phyloP scores from a whole-genome alignment of 2,329 filamentous ascomycete genomes.

The Graphium sp. region DNA sequence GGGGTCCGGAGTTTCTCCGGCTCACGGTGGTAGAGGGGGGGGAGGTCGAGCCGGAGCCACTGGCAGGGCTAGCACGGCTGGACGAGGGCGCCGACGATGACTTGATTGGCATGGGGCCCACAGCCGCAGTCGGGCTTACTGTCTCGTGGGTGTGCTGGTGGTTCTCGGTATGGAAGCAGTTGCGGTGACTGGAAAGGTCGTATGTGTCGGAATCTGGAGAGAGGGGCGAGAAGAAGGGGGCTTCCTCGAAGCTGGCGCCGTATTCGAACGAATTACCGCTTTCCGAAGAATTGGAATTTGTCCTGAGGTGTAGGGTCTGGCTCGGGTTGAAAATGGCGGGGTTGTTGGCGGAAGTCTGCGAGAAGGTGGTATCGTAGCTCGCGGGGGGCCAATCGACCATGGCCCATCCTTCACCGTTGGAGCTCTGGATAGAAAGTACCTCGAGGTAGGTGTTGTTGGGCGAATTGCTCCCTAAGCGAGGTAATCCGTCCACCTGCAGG shows the following conservation, averaged over 20 bases:
- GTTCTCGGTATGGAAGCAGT: constrained; percentile 42
- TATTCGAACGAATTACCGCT: constrained; percentile 48
- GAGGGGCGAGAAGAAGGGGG: constrained; percentile 56
- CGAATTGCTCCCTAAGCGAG: constrained; percentile 24
- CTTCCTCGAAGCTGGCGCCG: constrained; percentile 63
- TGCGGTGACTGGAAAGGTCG: constrained; percentile 42
- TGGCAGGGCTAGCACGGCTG: constrained; percentile 41
- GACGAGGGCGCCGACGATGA: constrained; percentile 30
- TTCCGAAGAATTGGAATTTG: constrained; percentile 73
- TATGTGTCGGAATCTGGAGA: constrained; percentile 70
- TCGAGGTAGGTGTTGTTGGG: constrained; percentile 51
- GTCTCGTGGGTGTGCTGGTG: constrained; percentile 26
- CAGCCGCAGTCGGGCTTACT: constrained; percentile 51
- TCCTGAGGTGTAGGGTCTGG: constrained; percentile 77
- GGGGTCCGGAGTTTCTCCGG: constrained; percentile 52
- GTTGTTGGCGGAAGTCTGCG: constrained; percentile 17
- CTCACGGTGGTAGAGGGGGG: constrained; percentile 42
- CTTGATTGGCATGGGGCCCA: constrained; percentile 55
- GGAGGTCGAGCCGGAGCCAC: constrained; percentile 41
- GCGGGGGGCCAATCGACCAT: constrained; percentile 64
- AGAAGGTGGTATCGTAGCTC: no score
- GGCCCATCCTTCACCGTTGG: constrained; percentile 77
- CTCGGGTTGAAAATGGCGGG: constrained; percentile 78
- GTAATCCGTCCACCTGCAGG: constrained; percentile 32
- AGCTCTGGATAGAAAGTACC: constrained; percentile 64